A percentile compares a stretch with the other conserved stretches of the same genome.
Evolutionary conservation across 768 basidiomycete genomes (phyloP).

Genomic region (Boletus rubropictus): DNA sequence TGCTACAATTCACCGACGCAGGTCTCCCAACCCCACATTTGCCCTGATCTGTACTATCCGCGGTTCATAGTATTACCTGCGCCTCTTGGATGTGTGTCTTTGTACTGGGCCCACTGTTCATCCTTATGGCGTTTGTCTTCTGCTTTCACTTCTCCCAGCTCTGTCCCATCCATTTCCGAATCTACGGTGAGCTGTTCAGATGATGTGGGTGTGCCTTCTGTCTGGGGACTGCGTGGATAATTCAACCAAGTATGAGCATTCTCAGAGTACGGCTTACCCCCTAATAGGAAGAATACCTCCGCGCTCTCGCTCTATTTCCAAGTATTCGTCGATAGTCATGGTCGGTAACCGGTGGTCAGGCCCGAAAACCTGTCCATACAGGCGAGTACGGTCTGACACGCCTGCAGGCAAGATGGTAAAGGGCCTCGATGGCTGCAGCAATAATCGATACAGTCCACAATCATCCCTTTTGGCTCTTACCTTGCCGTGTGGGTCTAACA

Average conservation of each 20-base stretch:
- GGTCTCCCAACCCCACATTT: conserved; percentile 7
- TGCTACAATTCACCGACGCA: conserved; percentile 10
- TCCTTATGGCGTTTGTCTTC: conserved; percentile 81
- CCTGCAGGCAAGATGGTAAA: conserved; percentile 87
- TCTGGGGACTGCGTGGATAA: conserved; percentile 47
- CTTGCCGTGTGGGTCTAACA: conserved; percentile 74
- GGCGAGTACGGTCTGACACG: conserved; percentile 57
- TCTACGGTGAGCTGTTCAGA: conserved; percentile 75
- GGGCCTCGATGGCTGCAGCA: conserved; percentile 70
- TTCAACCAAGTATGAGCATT: conserved; percentile 3
- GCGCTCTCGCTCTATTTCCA: conserved; percentile 74
- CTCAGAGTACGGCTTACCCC: conserved; percentile 51
- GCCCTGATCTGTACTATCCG: conserved; percentile 38
- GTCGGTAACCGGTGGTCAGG: conserved; percentile 82
- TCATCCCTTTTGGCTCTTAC: conserved; percentile 35
- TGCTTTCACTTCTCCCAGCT: conserved; percentile 55
- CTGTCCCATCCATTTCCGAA: conserved; percentile 80
- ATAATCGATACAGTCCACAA: conserved; percentile 5
- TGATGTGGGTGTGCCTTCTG: conserved; percentile 60
- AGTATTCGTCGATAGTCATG: conserved; percentile 93
- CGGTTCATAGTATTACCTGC: conserved; percentile 98
- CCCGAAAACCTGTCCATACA: conserved; percentile 80
- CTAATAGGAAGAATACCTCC: conserved; percentile 87
- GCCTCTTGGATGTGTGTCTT: conserved; percentile 79
- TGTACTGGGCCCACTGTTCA: conserved; percentile 87